Evolutionary conservation across 495 filamentous ascomycete species (phyloP).

Genomic region (Daldinia concentrica): DNA sequence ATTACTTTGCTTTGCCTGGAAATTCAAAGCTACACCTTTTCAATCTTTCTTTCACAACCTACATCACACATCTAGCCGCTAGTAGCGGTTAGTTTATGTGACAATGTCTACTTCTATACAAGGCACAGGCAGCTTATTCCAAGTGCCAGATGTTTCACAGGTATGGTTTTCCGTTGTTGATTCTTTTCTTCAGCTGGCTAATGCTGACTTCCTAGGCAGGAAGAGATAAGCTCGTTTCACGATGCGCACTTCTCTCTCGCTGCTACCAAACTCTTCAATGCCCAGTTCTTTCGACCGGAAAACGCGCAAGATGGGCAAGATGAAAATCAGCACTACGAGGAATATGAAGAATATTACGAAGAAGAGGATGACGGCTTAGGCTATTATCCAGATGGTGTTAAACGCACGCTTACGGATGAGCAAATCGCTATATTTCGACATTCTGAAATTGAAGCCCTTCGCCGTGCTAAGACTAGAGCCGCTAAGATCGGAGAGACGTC

Average conservation of each 20-base stretch:
- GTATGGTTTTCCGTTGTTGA: slow-evolving; percentile 42
- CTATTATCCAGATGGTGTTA: slow-evolving; percentile 88
- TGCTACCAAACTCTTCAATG: slow-evolving; percentile 58
- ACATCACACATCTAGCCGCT: not conserved
- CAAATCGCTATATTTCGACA: slow-evolving; percentile 91
- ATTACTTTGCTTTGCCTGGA: not conserved
- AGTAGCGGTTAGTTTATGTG: not conserved
- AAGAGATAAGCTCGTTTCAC: slow-evolving; percentile 78
- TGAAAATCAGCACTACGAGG: slow-evolving; percentile 33
- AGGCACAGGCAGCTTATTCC: slow-evolving; percentile 10
- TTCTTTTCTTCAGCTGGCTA: slow-evolving; percentile 19
- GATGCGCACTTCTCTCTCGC: slow-evolving; percentile 65
- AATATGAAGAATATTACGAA: slow-evolving; percentile 48
- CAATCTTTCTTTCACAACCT: slow-evolving; percentile 2
- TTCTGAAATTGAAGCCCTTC: slow-evolving; percentile 81
- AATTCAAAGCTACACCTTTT: slow-evolving; percentile 1
- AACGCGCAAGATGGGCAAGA: slow-evolving; percentile 25
- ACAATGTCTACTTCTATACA: slow-evolving; percentile 37
- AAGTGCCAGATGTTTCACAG: slow-evolving; percentile 58
- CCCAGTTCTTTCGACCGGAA: slow-evolving; percentile 55
- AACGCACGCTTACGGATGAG: slow-evolving; percentile 90
- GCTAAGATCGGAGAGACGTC: slow-evolving; percentile 28
- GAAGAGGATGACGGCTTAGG: slow-evolving; percentile 79
- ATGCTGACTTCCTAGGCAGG: slow-evolving; percentile 58
- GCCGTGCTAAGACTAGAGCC: slow-evolving; percentile 57